Percentiles rank a stretch among this genome's conserved stretches.
These are phyloP conservation scores for Trichoderma sp. DNA, from an alignment of 2,329 filamentous ascomycete genomes.

Conservation along the genomic window DNA sequence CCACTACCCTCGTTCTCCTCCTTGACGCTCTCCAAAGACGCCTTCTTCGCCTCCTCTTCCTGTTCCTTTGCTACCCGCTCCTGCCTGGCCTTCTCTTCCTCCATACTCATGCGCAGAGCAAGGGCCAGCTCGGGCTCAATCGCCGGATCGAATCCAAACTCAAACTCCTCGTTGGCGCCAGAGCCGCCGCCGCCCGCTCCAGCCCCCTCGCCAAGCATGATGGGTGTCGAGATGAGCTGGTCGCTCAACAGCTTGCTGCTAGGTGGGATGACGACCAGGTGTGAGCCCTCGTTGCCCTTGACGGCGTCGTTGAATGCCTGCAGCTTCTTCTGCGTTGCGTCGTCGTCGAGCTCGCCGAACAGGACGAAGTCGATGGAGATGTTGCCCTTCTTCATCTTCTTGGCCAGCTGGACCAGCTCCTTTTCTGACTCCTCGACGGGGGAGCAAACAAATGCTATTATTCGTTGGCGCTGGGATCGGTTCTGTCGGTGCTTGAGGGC, in stretches of 20 bases:
- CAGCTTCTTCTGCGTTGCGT: conserved; percentile 87
- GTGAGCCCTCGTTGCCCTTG: conserved; percentile 86
- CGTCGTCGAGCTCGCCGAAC: conserved; percentile 90
- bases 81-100: conserved; percentile 93
- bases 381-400: conserved; percentile 98
- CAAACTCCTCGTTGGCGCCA: conserved; percentile 64
- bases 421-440: conserved; percentile 89
- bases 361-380: conserved; percentile 92
- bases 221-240: conserved; percentile 84
- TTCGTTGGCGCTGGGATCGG: conserved; percentile 92
- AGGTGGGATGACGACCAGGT: conserved; percentile 87
- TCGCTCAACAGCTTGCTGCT: conserved; percentile 92
- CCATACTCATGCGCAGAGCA: conserved; percentile 94
- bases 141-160: conserved; percentile 85
- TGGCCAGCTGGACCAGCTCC: conserved; percentile 82
- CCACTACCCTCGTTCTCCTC: conserved; percentile 69
- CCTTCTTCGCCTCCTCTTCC: conserved; percentile 72
- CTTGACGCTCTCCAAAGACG: conserved; percentile 77
- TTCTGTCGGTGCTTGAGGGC: conserved; percentile 98
- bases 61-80: conserved; percentile 81
- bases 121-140: conserved; percentile 93
- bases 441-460: conserved; percentile 96
- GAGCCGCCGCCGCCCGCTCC: conserved; percentile 59
- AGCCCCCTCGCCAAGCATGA: conserved; percentile 79
- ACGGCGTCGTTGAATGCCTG: conserved; percentile 91